Base-by-base conservation (phyloP, 169 alveolate genomes). In the Babesia bovis region DNA sequence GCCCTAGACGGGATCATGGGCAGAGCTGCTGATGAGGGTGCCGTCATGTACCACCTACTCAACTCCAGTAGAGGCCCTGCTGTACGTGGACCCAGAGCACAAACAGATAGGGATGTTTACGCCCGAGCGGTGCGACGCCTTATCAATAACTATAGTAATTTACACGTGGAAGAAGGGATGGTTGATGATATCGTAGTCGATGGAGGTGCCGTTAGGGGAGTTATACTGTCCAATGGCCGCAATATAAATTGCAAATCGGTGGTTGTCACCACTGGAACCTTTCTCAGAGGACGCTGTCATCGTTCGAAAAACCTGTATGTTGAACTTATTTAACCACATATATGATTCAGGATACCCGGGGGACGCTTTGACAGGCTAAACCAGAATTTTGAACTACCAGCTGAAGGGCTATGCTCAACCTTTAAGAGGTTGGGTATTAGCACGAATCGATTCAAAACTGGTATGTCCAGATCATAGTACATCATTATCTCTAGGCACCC, bases 1-100 rank as follows among this genome's bases (percentile, higher is more conserved):
- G 98, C 98, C 1, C 30, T 93, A 57, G 98, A 95, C 45, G 98
- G 98, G 28, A 68, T 91, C 19, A 92, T 95, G 84, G 96, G 95
- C 0, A 76, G 77, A 47, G 89, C 86, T 23, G 95, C 96, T 7
- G 98, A 95, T 81, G 70, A 69, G 32, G 85, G 94, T 26, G 98
- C 95, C 0, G 90, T 93, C 21, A 91, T 93, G 68, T 94, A 88
- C 83, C 89, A 93, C 66, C 91, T 94, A 45, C 85, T 95, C 35
- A 95, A 95, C 74, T n/a, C 68, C 28, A 77, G 90, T 13, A 90
- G 91, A 44, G 98, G 98, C 0, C 92, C 95, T 5, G 98, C 98
- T 0, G 97, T 93, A 0, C 83, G 95, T 73, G 98, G 97, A 4
- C 96, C 96, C 1, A 76, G 98, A 41, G 96, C 94, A 13, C 94